Evolutionary conservation across 2,329 filamentous ascomycete genomes (phyloP).

Genomic region (Ophiostoma perfectum): DNA sequence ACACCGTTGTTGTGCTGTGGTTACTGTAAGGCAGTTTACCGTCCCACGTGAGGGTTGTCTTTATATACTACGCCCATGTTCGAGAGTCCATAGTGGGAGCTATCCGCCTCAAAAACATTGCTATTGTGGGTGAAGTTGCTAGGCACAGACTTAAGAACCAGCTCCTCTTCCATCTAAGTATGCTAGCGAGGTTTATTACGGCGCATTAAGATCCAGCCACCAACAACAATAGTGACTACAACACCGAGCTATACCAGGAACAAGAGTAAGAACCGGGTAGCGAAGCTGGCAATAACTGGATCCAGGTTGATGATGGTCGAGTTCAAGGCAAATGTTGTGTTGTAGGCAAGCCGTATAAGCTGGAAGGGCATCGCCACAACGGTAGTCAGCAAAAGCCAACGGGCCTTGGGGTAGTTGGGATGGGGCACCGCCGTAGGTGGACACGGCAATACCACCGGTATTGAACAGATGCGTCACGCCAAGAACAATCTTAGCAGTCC

Average conservation of each 20-base stretch:
- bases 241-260: not conserved
- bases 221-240: not conserved
- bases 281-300: slow-evolving; percentile 28
- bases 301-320: slow-evolving; percentile 24
- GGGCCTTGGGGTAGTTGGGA: slow-evolving; percentile 25
- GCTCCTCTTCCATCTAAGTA: not conserved
- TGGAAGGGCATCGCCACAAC: slow-evolving; percentile 27
- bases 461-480: slow-evolving; percentile 3
- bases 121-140: not conserved
- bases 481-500: not conserved
- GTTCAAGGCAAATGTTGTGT: slow-evolving; percentile 28
- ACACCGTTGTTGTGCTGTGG: not conserved
- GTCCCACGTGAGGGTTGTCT: not conserved
- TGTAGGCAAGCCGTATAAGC: slow-evolving; percentile 27
- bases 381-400: slow-evolving; percentile 23
- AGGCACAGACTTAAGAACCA: not conserved
- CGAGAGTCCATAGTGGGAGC: not conserved
- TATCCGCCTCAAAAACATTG: not conserved
- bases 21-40: not conserved
- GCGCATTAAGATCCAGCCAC: not conserved
- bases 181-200: not conserved
- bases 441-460: not conserved
- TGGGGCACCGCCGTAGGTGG: not conserved
- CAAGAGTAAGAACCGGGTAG: slow-evolving; percentile 26
- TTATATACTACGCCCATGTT: not conserved